A percentile compares a stretch with the other conserved stretches of the same genome.
Evolutionary conservation across 345 rosid genomes (phyloP).

Genomic region (Reutealis trisperma): DNA sequence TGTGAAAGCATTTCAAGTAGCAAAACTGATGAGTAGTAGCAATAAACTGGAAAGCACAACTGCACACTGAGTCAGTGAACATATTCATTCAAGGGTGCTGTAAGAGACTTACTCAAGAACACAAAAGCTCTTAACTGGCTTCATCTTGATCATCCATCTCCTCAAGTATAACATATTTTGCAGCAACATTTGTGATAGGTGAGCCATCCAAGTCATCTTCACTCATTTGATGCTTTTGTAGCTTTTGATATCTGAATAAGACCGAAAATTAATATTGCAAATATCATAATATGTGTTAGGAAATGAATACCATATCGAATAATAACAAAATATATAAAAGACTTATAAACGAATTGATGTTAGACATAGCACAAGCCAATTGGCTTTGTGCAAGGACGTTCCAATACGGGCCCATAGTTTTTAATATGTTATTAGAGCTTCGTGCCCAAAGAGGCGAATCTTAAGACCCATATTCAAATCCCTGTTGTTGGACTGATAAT

Average conservation of each 20-base stretch:
- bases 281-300: neutral
- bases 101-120: constrained; percentile 26
- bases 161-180: constrained; percentile 87
- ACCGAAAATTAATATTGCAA: neutral
- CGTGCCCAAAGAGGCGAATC: too few relatives aligned
- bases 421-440: too few relatives aligned
- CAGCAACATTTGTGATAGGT: constrained; percentile 36
- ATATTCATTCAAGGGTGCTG: neutral
- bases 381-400: too few relatives aligned
- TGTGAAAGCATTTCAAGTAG: neutral
- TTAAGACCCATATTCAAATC: too few relatives aligned
- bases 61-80: too few relatives aligned
- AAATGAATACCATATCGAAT: too few relatives aligned
- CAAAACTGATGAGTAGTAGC: neutral
- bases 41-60: neutral
- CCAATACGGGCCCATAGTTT: too few relatives aligned
- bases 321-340: too few relatives aligned
- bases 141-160: constrained; percentile 75
- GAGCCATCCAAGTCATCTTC: constrained; percentile 35
- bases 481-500: too few relatives aligned
- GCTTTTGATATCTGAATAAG: constrained; percentile 65
- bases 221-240: constrained; percentile 46
- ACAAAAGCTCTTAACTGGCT: constrained; percentile 29
- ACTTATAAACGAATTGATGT: too few relatives aligned
- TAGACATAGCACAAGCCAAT: too few relatives aligned